Percentiles rank a stretch among this genome's conserved stretches.
phyloP scores from a whole-genome alignment of 2,329 filamentous ascomycete genomes.

The Podosphaera leucotricha region DNA sequence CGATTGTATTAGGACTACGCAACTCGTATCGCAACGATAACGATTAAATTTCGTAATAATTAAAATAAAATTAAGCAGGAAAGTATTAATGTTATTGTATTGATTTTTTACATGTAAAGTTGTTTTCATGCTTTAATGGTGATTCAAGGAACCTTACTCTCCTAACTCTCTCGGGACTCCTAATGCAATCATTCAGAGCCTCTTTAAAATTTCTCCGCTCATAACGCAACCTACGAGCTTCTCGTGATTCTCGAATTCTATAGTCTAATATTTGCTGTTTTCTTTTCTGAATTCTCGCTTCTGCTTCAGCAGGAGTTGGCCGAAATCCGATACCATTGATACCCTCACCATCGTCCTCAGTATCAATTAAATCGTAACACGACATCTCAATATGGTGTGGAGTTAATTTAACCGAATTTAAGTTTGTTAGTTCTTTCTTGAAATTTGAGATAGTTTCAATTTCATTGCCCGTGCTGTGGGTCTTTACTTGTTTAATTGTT shows the following conservation, averaged over 20 bases:
- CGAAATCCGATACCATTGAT: conserved; percentile 46
- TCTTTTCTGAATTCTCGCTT: conserved; percentile 30
- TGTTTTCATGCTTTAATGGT: neutral
- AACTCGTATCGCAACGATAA: neutral
- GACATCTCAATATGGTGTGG: neutral
- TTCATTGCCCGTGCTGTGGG: neutral
- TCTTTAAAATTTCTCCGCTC: conserved; percentile 21
- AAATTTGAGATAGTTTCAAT: neutral
- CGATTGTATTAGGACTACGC: too few species aligned
- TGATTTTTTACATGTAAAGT: neutral
- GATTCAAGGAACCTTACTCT: conserved; percentile 13
- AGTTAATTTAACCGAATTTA: neutral
- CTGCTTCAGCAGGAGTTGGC: conserved; percentile 35
- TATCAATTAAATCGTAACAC: conserved; percentile 36
- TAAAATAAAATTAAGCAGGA: too few species aligned
- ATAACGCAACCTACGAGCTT: conserved; percentile 32
- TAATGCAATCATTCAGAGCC: conserved; percentile 3
- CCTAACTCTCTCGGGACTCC: conserved; percentile 3
- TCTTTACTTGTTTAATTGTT: neutral
- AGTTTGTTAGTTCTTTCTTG: neutral
- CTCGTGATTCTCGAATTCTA: conserved; percentile 33
- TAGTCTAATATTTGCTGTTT: conserved; percentile 39
- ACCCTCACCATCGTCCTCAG: conserved; percentile 41
- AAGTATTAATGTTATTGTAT: neutral
- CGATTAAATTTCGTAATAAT: too few species aligned